Evolutionary conservation across 1,139 yeast species (phyloP).

Genomic region (Diutina neorugosa): DNA sequence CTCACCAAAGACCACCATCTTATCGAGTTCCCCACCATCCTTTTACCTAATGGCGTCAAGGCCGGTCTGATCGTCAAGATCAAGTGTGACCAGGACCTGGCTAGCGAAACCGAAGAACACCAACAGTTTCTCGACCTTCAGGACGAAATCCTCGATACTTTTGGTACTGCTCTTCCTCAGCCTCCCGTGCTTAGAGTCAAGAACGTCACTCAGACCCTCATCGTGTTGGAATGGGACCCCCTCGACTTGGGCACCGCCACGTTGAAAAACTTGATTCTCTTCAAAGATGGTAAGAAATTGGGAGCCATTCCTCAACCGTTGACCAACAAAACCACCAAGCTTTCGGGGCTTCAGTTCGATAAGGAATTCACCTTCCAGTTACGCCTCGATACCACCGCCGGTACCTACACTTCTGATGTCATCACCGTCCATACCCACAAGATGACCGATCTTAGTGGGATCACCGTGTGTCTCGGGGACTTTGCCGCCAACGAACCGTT

Average conservation of each 20-base stretch:
- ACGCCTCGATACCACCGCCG: constrained; percentile 81
- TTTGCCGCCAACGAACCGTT: constrained; percentile 52
- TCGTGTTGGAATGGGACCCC: constrained; percentile 90
- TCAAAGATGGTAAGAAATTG: constrained; percentile 67
- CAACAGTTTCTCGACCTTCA: constrained; percentile 53
- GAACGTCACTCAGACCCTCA: constrained; percentile 87
- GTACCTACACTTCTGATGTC: constrained; percentile 57
- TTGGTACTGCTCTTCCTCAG: constrained; percentile 65
- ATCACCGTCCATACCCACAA: constrained; percentile 76
- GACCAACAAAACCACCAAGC: constrained; percentile 69
- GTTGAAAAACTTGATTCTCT: constrained; percentile 64
- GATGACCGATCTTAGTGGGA: constrained; percentile 92
- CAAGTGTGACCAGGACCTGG: constrained; percentile 70
- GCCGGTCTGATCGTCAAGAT: constrained; percentile 93
- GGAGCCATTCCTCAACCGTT: constrained; percentile 83
- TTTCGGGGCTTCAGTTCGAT: constrained; percentile 86
- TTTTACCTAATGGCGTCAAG: constrained; percentile 79
- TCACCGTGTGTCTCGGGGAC: constrained; percentile 83
- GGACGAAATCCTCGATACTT: constrained; percentile 56
- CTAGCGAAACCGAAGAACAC: constrained; percentile 51
- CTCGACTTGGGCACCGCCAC: constrained; percentile 75
- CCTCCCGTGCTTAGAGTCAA: constrained; percentile 59
- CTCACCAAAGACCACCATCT: constrained; percentile 89
- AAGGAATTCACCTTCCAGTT: constrained; percentile 71
- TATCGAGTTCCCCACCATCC: constrained; percentile 89